Evolutionary conservation across 2,329 filamentous ascomycete genomes (phyloP), one percentile per base, ranked within the genome.

Genomic region (Helminthosporium solani): DNA sequence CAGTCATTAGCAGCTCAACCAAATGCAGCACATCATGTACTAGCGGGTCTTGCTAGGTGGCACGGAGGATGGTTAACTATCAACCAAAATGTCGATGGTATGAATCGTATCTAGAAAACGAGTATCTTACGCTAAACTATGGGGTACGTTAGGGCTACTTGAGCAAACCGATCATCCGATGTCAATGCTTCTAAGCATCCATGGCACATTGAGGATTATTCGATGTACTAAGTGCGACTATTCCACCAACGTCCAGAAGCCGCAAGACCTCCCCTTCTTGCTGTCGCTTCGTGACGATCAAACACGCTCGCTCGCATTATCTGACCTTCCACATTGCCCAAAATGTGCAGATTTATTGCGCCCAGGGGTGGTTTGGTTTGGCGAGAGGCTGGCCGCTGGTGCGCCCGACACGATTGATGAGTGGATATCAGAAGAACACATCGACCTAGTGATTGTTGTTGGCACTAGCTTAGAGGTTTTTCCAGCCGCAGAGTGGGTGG

Each of bases 361-460:
- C 27, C 46, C 49, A 35, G 44, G 49, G 25, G 47, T 54, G n/a
- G 49, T 54, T n/a, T 52, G 49, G 49, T 54, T 52, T 33, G 44
- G 52, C 21, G 52, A 54, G 41, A 45, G 31, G 14, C 44, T 52
- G 19, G 38, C 44, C 39, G 46, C 44, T 40, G 41, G 35, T 3
- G 46, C 49, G 27, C 41, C 43, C 21, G 52, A 54, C 11, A 50
- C 14, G 6, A 43, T 54, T 20, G 46, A 53, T 20, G 37, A 46
- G 21, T 54, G 40, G 42, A 40, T 52, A 2, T 21, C 20, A 16
- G 38, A 44, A 42, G 49, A 33, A 28, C 5, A 9, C 3, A 20
- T 52, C 15, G 52, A 54, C 20, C 33, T 50, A 4, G 44, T 54
- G 19, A 47, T 54, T 14, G 37, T 39, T 35, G 42, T 31, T 18